Percentiles rank a stretch among this genome's conserved stretches.
Evolutionary conservation across 768 basidiomycete genomes (phyloP).

Genomic region (Boletales sp.): DNA sequence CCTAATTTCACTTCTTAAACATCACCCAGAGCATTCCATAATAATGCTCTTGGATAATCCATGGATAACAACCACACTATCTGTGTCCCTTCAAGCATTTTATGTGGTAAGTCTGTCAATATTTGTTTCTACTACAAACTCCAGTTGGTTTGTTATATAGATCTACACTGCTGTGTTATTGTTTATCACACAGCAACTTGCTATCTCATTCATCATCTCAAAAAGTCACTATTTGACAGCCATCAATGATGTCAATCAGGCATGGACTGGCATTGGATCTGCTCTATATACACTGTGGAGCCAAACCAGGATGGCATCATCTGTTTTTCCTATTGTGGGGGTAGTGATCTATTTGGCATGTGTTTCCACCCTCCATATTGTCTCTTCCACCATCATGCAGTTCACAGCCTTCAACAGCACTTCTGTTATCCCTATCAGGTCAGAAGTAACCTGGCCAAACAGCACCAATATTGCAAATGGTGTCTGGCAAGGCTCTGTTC

Average conservation of each 20-base stretch:
- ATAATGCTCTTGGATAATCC: background rate
- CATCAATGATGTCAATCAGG: conserved; percentile 14
- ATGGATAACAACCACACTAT: background rate
- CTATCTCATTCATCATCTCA: conserved; percentile 1
- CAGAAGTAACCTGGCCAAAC: conserved; percentile 6
- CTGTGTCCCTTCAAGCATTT: background rate
- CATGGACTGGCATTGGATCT: conserved; percentile 22
- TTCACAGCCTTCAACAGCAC: conserved; percentile 11
- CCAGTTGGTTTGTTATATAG: background rate
- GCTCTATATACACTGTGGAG: conserved; percentile 12
- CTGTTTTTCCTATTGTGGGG: conserved; percentile 6
- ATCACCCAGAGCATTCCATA: background rate
- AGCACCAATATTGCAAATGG: background rate
- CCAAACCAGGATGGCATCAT: conserved; percentile 13
- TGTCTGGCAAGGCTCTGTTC: too few species aligned
- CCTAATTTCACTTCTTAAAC: background rate
- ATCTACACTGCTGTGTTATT: conserved; percentile 17
- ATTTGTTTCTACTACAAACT: background rate
- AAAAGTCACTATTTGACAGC: conserved; percentile 12
- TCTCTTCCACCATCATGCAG: conserved; percentile 20
- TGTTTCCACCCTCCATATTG: conserved; percentile 18
- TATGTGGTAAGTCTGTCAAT: background rate
- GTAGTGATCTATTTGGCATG: conserved; percentile 16
- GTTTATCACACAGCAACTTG: conserved; percentile 17
- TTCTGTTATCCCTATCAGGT: background rate